Conservation (phyloP, 2,329 filamentous ascomycete genomes). For the Sordariomycetes sp. region DNA sequence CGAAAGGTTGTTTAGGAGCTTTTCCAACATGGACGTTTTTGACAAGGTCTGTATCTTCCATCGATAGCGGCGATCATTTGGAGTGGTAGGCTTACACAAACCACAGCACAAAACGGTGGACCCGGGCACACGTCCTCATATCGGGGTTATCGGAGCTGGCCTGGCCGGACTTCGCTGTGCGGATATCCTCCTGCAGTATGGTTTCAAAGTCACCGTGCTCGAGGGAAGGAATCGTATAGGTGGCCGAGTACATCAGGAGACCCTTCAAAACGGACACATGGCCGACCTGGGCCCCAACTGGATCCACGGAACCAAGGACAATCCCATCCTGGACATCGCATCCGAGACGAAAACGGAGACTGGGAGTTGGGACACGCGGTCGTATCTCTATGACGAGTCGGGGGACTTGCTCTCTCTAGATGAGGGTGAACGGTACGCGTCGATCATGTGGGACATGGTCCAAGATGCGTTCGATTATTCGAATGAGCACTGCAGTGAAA, state of each 20-base stretch:
- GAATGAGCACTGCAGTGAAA: slow-evolving; percentile 37
- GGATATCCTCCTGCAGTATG: slow-evolving; percentile 50
- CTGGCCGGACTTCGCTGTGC: slow-evolving; percentile 59
- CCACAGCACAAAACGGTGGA: not conserved
- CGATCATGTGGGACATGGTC: slow-evolving; percentile 54
- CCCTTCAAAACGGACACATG: slow-evolving; percentile 29
- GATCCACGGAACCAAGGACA: slow-evolving; percentile 62
- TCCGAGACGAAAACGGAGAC: slow-evolving; percentile 41
- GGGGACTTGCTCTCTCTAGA: slow-evolving; percentile 34
- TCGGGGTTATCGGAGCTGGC: slow-evolving; percentile 59
- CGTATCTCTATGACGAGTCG: slow-evolving; percentile 41
- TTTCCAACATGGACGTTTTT: slow-evolving; percentile 16
- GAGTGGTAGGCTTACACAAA: not conserved
- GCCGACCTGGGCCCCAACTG: slow-evolving; percentile 63
- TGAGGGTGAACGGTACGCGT: slow-evolving; percentile 32
- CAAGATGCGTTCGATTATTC: slow-evolving; percentile 55
- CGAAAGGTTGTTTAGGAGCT: slow-evolving; percentile 15
- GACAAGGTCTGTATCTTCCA: slow-evolving; percentile 18
- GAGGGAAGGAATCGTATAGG: slow-evolving; percentile 56
- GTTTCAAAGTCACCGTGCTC: slow-evolving; percentile 54
- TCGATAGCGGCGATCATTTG: not conserved
- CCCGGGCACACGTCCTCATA: slow-evolving; percentile 17
- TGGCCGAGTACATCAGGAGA: slow-evolving; percentile 44
- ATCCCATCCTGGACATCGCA: slow-evolving; percentile 56
- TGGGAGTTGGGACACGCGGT: slow-evolving; percentile 34